A percentile compares a stretch with the other conserved stretches of the same genome.
Evolutionary conservation across 805 yeast genomes (phyloP).

Genomic region (Ogataea corticis): DNA sequence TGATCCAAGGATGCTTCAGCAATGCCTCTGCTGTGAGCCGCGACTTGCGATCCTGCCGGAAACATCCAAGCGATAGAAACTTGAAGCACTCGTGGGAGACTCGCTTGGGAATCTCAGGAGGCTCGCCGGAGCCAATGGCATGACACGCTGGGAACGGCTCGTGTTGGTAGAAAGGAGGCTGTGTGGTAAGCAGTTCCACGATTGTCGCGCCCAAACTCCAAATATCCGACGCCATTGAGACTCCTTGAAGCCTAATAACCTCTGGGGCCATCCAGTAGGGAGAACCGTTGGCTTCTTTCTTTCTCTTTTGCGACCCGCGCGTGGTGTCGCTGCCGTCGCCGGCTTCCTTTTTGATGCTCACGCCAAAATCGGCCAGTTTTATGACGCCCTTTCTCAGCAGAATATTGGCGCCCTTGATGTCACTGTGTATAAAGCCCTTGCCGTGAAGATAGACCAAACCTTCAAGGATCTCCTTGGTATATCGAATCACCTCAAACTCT

Average conservation of each 20-base stretch:
- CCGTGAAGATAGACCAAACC: constrained; percentile 67
- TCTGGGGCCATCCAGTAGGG: constrained; percentile 99
- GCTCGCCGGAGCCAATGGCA: constrained; percentile 76
- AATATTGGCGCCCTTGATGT: constrained; percentile 75
- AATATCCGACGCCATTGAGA: constrained; percentile 84
- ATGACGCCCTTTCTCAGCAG: constrained; percentile 56
- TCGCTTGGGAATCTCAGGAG: constrained; percentile 62
- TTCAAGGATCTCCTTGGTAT: constrained; percentile 52
- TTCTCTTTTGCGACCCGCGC: constrained; percentile 34
- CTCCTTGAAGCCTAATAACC: constrained; percentile 79
- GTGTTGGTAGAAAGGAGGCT: constrained; percentile 82
- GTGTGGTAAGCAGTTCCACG: constrained; percentile 79
- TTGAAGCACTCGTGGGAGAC: constrained; percentile 28
- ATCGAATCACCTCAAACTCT: constrained; percentile 51
- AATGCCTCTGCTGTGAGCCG: constrained; percentile 58
- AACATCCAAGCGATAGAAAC: constrained; percentile 67
- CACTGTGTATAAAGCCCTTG: constrained; percentile 78
- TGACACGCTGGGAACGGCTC: constrained; percentile 79
- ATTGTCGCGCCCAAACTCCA: constrained; percentile 97
- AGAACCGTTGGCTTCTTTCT: constrained; percentile 66
- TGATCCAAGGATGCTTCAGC: constrained; percentile 63
- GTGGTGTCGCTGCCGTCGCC: constrained; percentile 66
- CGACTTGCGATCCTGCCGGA: constrained; percentile 64
- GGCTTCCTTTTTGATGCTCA: constrained; percentile 64
- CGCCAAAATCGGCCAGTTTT: constrained; percentile 78